Base-by-base conservation (phyloP, 371 early-diverging fungal genomes). In the Syncephalastrum contaminatum region DNA sequence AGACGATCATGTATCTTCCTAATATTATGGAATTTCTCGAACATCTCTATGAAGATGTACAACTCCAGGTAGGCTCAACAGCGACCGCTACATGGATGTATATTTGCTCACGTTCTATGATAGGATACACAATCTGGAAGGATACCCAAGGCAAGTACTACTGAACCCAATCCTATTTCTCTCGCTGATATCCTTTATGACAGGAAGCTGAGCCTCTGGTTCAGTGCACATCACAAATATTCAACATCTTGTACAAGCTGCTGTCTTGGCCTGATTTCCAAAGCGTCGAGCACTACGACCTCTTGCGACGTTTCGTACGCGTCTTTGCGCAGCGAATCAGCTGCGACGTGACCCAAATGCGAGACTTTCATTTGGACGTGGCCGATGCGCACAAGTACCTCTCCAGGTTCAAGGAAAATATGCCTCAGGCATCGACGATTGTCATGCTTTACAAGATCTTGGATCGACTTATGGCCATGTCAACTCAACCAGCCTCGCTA, bases 251-350 rank as follows among this genome's bases (percentile, higher is more conserved):
- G 3, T 53, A 52, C 21, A 73, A 80, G 8, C 21, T 85, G 12
- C 51, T 86, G 6, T 80, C 76, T 3, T 86, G 87, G 85, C 67
- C 76, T 20, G 84, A 82, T 16, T 69, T 85, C 36, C 54, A 66
- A 36, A 74, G 70, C 36, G 65, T 75, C 15, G 84, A 81, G 47
- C 67, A 82, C 39, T 56, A 58, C 14, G 63, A 62, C 27, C 62
- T 76, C 7, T 54, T 77, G 47, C 50, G 70, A 63, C 30, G 19
- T 12, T 43, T 69, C 3, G 47, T 77, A 0, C 21, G 39, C 16
- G 27, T 53, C 15, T 24, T 75, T 14, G 60, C 71, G 0, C 39
- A 47, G 30, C 57, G 67, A 16, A 58, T 66, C 1, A 43, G 48
- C 18, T 49, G 36, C 4, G 64, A 60, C 8, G 36, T 46, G 14